Evolutionary conservation across 371 early-diverging fungal genomes (phyloP).

Genomic region (Smittium culicis): DNA sequence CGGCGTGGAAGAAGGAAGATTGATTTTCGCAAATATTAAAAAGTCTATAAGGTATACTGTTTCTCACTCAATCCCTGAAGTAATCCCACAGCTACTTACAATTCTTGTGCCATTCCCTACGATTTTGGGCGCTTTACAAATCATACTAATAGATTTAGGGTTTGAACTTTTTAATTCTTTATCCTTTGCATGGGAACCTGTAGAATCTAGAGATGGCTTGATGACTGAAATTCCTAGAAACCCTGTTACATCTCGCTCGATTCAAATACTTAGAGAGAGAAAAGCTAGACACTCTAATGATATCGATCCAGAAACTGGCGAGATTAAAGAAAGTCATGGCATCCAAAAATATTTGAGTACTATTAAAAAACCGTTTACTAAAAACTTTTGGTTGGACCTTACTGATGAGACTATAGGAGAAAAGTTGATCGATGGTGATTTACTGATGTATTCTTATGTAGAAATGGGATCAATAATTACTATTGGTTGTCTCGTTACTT

Average conservation of each 20-base stretch:
- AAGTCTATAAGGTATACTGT: conserved; percentile 87
- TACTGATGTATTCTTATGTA: conserved; percentile 73
- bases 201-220: conserved; percentile 60
- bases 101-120: conserved; percentile 79
- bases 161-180: conserved; percentile 80
- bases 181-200: conserved; percentile 82
- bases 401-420: conserved; percentile 62
- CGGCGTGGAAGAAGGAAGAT: conserved; percentile 86
- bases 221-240: conserved; percentile 83
- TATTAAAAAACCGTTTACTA: conserved; percentile 35
- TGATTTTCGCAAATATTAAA: conserved; percentile 88
- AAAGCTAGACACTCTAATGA: conserved; percentile 35
- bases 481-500: conserved; percentile 53
- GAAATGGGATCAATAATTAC: conserved; percentile 73
- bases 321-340: conserved; percentile 25
- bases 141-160: conserved; percentile 82
- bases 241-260: conserved; percentile 61
- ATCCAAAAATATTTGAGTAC: conserved; percentile 21
- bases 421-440: conserved; percentile 65
- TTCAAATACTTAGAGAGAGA: conserved; percentile 46
- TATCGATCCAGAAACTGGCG: conserved; percentile 37
- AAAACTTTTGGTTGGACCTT: conserved; percentile 44
- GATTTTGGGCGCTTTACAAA: conserved; percentile 65
- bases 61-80: conserved; percentile 73
- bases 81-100: conserved; percentile 66